Base-by-base conservation (phyloP, 495 filamentous ascomycete genomes). In the Filosporella fistucella region DNA sequence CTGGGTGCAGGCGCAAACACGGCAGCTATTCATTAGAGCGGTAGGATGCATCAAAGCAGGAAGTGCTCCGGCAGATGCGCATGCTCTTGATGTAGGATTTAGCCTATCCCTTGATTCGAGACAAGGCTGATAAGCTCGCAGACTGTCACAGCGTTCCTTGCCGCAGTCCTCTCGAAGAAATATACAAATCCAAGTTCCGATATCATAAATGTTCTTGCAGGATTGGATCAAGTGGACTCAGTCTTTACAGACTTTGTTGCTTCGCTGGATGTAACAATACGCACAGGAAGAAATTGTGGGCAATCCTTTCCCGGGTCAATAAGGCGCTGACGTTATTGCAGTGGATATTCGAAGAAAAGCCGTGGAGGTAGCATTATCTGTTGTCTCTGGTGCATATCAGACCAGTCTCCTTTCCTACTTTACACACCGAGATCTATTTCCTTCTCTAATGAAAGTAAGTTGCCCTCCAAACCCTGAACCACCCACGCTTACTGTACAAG, bases 101-200 rank as follows among this genome's bases (percentile, higher is more conserved):
- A 6, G 20, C 5, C 25, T 14, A 56, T 61, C 33, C 26, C 25
- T 22, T 24, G 21, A n/a, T 23, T 13, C 29, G 4, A 14, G 17
- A 32, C 51, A 36, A 40, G 42, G 36, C 36, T 40, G 37, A 54
- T 38, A 17, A 24, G 9, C 4, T 17, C 26, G 13, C 63, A 97
- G 90, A 96, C 91, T 56, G 78, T 96, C 60, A 89, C 86, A 67
- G 80, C 85, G 28, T 96, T 97, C 63, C 75, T 98, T 67, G 79
- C 81, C 28, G 76, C 76, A 16, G 73, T 94, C 14, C 71, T 97
- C 58, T 75, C 75, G 38, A 98, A 96, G 66, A 89, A 84, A 60
- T 97, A 96, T 65, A 94, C 88, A 28, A 97, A 96, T 56, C 86
- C 91, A 16, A 96, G 89, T 63, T 91, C 91, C 32, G 93, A 98